phyloP scores from a whole-genome alignment of 139 green algal species.

The Chlorella sorokiniana region DNA sequence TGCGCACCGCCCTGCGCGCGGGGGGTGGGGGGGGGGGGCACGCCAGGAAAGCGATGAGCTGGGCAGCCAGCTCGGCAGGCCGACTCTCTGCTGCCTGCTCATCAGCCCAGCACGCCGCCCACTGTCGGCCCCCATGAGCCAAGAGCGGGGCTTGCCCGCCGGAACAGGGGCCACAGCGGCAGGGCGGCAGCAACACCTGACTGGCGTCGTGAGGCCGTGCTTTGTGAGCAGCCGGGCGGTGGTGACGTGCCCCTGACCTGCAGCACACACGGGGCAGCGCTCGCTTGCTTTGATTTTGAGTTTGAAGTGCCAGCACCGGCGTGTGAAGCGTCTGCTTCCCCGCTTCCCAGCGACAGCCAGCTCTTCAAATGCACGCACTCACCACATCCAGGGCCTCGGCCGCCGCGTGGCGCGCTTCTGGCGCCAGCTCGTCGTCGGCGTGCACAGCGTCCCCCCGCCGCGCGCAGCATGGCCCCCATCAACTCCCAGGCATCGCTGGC shows the following conservation, averaged over 20 bases:
- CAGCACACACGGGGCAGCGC: neutral
- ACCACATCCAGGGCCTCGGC: neutral
- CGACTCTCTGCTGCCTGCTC: too few relatives aligned
- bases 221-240: slow-evolving; percentile 35
- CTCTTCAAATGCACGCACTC: neutral
- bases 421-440: neutral
- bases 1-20: neutral
- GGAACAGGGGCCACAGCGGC: neutral
- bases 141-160: too few relatives aligned
- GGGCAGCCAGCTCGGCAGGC: too few relatives aligned
- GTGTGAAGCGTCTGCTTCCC: too few relatives aligned
- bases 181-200: neutral
- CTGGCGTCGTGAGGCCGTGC: slow-evolving; percentile 29
- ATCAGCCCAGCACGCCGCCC: too few relatives aligned
- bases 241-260: slow-evolving; percentile 27
- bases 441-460: neutral
- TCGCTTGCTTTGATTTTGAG: neutral
- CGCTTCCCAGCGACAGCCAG: too few relatives aligned
- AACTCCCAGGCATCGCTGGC: slow-evolving; percentile 30
- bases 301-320: neutral
- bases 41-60: neutral
- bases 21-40: neutral
- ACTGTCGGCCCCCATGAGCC: too few relatives aligned
- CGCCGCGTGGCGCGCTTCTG: neutral
- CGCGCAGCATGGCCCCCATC: slow-evolving; percentile 6